Evolutionary conservation across 306 rosid genomes (phyloP).

Genomic region (Abrus precatorius): DNA sequence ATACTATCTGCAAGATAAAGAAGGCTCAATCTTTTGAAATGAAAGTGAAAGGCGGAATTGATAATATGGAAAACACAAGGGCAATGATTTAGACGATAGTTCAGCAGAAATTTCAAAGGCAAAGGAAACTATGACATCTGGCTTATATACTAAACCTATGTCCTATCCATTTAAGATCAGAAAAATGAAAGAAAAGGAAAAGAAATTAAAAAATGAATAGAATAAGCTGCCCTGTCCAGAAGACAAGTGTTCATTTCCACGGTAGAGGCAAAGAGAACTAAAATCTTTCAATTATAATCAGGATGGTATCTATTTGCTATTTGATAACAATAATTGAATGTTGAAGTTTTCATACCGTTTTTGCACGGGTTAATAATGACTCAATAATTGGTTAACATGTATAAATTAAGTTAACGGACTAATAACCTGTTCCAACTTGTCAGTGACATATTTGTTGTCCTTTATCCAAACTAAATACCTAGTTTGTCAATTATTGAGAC

Average conservation of each 20-base stretch:
- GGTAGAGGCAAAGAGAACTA: neutral
- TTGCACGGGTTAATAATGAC: neutral
- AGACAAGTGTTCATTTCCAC: conserved; percentile 35
- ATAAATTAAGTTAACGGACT: neutral
- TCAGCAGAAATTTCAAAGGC: conserved; percentile 17
- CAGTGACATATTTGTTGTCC: neutral
- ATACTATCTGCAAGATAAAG: conserved; percentile 69
- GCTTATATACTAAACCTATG: conserved; percentile 20
- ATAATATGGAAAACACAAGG: conserved; percentile 2
- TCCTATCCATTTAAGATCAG: conserved; percentile 30
- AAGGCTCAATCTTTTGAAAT: conserved; percentile 23
- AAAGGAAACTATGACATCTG: conserved; percentile 4
- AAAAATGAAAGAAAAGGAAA: conserved; percentile 22
- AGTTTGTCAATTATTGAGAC: neutral
- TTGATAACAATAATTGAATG: neutral
- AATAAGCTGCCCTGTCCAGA: conserved; percentile 3
- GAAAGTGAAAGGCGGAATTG: conserved; percentile 14
- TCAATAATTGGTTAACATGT: neutral
- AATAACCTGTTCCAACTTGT: neutral
- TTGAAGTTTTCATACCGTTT: neutral
- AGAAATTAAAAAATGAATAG: neutral
- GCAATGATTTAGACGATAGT: conserved; percentile 1
- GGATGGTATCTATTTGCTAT: conserved; percentile 4
- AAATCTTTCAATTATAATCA: neutral
- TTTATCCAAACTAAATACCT: conserved; percentile 10